These are phyloP conservation scores for Fallopia convolvulus DNA, from an alignment of 148 eudicot species.

Conservation along the genomic window DNA sequence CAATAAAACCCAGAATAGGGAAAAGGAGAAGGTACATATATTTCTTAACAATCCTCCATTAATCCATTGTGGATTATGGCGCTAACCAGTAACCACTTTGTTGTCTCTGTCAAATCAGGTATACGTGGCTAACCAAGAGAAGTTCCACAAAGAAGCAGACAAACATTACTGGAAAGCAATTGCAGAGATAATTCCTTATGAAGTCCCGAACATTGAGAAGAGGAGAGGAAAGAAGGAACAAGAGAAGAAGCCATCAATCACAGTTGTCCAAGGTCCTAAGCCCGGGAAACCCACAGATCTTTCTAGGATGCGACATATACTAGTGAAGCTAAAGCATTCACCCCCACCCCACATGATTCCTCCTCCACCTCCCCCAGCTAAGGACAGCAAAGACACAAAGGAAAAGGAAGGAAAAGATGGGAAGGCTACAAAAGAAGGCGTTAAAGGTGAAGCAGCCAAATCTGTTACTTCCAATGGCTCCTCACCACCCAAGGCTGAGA, in stretches of 20 bases:
- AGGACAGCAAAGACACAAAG: constrained; percentile 46
- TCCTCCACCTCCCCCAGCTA: constrained; percentile 55
- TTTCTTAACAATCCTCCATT: not conserved
- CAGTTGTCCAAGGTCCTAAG: constrained; percentile 89
- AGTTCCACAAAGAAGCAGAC: constrained; percentile 84
- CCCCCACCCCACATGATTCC: constrained; percentile 90
- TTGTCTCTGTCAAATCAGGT: constrained; percentile 27
- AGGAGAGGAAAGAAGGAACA: constrained; percentile 85
- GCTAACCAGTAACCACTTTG: not conserved
- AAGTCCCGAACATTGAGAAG: constrained; percentile 84
- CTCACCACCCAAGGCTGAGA: constrained; percentile 19
- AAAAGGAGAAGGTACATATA: constrained; percentile 66
- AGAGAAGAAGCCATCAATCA: constrained; percentile 83
- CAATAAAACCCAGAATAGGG: constrained; percentile 72
- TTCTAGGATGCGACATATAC: constrained; percentile 80
- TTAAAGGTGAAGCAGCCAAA: not conserved
- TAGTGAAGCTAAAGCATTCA: constrained; percentile 79
- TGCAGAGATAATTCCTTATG: constrained; percentile 80
- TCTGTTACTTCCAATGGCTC: constrained; percentile 25
- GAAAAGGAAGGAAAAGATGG: constrained; percentile 19
- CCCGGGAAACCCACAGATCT: constrained; percentile 98
- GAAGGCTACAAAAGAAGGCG: constrained; percentile 2
- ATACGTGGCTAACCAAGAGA: constrained; percentile 65
- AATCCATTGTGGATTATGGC: not conserved
- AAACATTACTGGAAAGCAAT: constrained; percentile 94